Evolutionary conservation across 768 basidiomycete genomes (phyloP).

Genomic region (Clitopilus passeckerianus): DNA sequence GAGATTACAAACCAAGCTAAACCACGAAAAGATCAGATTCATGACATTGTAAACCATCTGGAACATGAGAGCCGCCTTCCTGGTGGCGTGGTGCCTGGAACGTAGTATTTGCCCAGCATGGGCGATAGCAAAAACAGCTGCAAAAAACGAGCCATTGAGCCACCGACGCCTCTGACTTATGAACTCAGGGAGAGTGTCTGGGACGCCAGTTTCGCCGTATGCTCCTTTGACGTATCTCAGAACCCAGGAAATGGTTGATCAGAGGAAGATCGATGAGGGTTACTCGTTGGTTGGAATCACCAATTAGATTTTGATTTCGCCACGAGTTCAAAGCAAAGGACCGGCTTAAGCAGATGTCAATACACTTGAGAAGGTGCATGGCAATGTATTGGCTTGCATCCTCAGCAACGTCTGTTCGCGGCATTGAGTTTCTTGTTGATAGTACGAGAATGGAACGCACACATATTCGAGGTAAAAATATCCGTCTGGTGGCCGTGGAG

Average conservation of each 20-base stretch:
- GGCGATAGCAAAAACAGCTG: conserved; percentile 88
- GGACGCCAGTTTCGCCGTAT: conserved; percentile 93
- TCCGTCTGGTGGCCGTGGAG: conserved; percentile 80
- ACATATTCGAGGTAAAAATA: conserved; percentile 97
- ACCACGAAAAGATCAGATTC: conserved; percentile 91
- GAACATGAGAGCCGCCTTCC: conserved; percentile 69
- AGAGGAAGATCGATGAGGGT: too few relatives aligned
- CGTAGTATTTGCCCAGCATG: conserved; percentile 77
- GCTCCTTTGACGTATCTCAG: conserved; percentile 95
- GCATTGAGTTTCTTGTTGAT: conserved; percentile 3
- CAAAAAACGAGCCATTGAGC: conserved; percentile 93
- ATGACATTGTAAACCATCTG: conserved; percentile 87
- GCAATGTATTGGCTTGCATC: conserved; percentile 32
- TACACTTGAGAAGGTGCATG: too few relatives aligned
- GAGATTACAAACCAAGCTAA: conserved; percentile 86
- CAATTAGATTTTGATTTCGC: conserved; percentile 75
- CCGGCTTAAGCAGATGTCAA: conserved; percentile 32
- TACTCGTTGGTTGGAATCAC: too few relatives aligned
- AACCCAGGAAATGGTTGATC: too few relatives aligned
- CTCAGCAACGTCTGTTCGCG: conserved; percentile 71
- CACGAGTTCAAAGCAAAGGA: conserved; percentile 76
- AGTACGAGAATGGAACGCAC: conserved; percentile 38
- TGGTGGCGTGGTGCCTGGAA: conserved; percentile 74
- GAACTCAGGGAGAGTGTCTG: conserved; percentile 89
- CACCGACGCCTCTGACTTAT: conserved; percentile 88